These are phyloP conservation scores for Castanopsis chinensis DNA, from an alignment of 306 rosid species.

Conservation along the genomic window DNA sequence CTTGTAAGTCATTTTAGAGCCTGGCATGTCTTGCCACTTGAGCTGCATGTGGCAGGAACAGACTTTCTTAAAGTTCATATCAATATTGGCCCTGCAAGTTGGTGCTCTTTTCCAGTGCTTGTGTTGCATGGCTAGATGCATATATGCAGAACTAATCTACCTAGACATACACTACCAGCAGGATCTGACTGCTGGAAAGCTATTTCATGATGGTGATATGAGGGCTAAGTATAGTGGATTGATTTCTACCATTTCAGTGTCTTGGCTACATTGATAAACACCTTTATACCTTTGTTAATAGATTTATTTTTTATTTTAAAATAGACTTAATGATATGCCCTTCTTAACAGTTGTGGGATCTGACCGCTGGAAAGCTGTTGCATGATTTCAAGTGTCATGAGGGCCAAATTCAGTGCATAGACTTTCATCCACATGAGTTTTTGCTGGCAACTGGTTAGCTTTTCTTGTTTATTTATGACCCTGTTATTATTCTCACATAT, in stretches of 20 bases:
- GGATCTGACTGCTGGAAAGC: not conserved
- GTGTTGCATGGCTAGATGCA: not conserved
- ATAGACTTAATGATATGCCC: slow-evolving; percentile 10
- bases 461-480: slow-evolving; percentile 15
- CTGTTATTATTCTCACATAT: not conserved
- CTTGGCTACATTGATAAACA: not conserved
- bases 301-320: not conserved
- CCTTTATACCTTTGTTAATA: slow-evolving; percentile 3
- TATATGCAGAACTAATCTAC: not conserved
- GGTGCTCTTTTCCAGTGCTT: not conserved
- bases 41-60: not conserved
- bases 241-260: not conserved
- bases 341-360: slow-evolving; percentile 86
- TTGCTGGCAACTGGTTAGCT: slow-evolving; percentile 92
- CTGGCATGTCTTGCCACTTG: not conserved
- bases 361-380: slow-evolving; percentile 93
- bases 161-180: not conserved
- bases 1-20: not conserved
- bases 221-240: not conserved
- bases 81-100: not conserved
- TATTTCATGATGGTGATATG: not conserved
- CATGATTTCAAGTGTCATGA: slow-evolving; percentile 95
- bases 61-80: not conserved
- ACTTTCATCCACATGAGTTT: slow-evolving; percentile 96
- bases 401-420: slow-evolving; percentile 97